Percentiles rank a stretch among this genome's conserved stretches.
Conservation (phyloP, 1,284 basidiomycete species). For the Veloboletus limbatus region DNA sequence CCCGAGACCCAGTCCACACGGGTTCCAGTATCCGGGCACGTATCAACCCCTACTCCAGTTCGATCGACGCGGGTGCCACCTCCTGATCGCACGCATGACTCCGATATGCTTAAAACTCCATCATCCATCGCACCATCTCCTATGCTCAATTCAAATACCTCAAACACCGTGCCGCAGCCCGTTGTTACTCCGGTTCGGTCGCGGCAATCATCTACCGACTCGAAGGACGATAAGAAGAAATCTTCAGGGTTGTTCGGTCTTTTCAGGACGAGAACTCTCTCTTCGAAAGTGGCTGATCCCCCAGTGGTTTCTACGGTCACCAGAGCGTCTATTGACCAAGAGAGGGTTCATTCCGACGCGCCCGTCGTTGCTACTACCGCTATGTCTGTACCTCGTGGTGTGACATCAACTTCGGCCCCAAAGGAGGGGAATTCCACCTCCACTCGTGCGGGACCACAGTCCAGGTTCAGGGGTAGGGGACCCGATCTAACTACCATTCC, state of each 20-base stretch:
- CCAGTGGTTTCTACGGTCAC: constrained; percentile 14
- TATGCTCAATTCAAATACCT: constrained; percentile 26
- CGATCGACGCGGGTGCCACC: constrained; percentile 16
- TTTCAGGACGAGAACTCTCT: constrained; percentile 34
- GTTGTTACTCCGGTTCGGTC: constrained; percentile 20
- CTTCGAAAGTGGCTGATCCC: constrained; percentile 29
- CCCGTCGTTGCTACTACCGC: constrained; percentile 1
- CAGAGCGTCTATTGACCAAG: constrained; percentile 24
- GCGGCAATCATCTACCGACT: constrained; percentile 31
- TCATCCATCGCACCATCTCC: constrained; percentile 50
- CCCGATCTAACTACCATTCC: constrained; percentile 29
- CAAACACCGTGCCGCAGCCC: constrained; percentile 8
- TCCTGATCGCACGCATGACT: constrained; percentile 37
- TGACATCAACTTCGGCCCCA: constrained; percentile 4
- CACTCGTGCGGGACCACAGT: constrained; percentile 12
- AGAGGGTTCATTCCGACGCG: constrained; percentile 14
- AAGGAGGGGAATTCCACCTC: constrained; percentile 18
- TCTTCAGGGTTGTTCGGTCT: constrained; percentile 30
- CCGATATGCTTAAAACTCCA: constrained; percentile 48
- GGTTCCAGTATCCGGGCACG: constrained; percentile 18
- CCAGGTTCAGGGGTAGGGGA: constrained; percentile 26
- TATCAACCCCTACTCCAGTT: constrained; percentile 23
- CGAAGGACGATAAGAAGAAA: constrained; percentile 35
- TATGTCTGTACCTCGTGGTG: constrained; percentile 15
- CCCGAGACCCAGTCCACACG: constrained; percentile 18